These are phyloP conservation scores for Sergeia podlipaevii DNA, from an alignment of 208 protist species.

Conservation along the genomic window DNA sequence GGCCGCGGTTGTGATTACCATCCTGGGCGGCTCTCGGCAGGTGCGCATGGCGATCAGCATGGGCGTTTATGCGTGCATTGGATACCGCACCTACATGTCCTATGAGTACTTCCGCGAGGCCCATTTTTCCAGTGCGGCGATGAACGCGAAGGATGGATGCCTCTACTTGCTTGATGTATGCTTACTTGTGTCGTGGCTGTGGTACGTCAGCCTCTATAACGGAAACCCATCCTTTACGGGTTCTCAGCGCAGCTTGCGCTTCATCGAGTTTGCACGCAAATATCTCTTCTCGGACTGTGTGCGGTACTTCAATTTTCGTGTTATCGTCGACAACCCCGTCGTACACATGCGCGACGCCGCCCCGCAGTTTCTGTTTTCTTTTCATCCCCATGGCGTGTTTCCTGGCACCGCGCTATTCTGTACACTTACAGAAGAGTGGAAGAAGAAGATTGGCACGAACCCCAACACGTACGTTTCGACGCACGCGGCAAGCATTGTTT, in stretches of 20 bases:
- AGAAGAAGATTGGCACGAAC: conserved; percentile 50
- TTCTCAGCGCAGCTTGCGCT: conserved; percentile 33
- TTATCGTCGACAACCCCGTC: conserved; percentile 51
- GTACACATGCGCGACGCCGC: conserved; percentile 49
- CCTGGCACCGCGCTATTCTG: conserved; percentile 65
- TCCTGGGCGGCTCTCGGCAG: conserved; percentile 29
- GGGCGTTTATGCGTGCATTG: conserved; percentile 42
- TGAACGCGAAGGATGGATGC: neutral
- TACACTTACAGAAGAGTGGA: conserved; percentile 51
- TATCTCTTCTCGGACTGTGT: conserved; percentile 58
- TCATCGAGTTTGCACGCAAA: conserved; percentile 44
- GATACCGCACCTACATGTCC: conserved; percentile 44
- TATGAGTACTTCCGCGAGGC: conserved; percentile 18
- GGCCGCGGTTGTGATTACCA: conserved; percentile 13
- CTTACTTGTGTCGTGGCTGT: conserved; percentile 36
- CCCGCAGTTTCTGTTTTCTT: conserved; percentile 70
- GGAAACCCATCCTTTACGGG: conserved; percentile 62
- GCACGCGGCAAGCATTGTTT: conserved; percentile 71
- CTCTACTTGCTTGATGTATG: conserved; percentile 22
- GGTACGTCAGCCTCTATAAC: conserved; percentile 59
- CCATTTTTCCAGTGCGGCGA: neutral
- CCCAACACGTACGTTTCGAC: conserved; percentile 34
- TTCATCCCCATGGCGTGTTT: conserved; percentile 84
- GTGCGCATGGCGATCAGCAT: conserved; percentile 37
- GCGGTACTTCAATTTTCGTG: conserved; percentile 66